Percentiles rank a stretch among this genome's conserved stretches.
These are phyloP conservation scores for Albifimbria verrucaria DNA, from an alignment of 2,329 filamentous ascomycete species.

Conservation along the genomic window DNA sequence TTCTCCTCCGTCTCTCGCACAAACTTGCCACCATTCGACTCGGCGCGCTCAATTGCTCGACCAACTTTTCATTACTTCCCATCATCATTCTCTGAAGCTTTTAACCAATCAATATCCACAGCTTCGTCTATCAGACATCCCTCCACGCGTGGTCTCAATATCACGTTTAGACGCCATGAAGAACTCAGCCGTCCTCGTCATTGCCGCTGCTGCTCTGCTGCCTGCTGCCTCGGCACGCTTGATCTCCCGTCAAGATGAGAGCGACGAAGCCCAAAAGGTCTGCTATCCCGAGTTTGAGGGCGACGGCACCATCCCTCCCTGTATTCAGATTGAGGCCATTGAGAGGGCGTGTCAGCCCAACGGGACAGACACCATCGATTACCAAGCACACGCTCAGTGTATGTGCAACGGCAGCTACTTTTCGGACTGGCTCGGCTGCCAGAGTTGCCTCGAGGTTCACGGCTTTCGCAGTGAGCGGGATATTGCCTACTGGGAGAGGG, in stretches of 20 bases:
- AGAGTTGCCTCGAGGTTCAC: conserved; percentile 37
- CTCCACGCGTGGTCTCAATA: too few species aligned
- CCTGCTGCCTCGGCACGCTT: conserved; percentile 6
- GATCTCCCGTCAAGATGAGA: neutral
- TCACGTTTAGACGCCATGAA: too few species aligned
- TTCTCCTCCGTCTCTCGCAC: too few species aligned
- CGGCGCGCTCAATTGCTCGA: too few species aligned
- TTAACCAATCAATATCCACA: too few species aligned
- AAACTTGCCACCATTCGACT: too few species aligned
- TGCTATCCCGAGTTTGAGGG: conserved; percentile 7
- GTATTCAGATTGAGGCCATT: conserved; percentile 24
- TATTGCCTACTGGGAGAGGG: conserved; percentile 26
- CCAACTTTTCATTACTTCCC: too few species aligned
- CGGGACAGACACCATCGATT: conserved; percentile 18
- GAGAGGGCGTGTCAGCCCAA: conserved; percentile 26
- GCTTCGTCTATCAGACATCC: too few species aligned
- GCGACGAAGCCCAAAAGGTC: conserved; percentile 1
- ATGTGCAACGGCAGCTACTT: conserved; percentile 43
- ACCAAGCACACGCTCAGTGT: conserved; percentile 29
- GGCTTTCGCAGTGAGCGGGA: conserved; percentile 34
- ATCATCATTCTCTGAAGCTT: too few species aligned
- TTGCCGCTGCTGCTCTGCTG: conserved; percentile 9
- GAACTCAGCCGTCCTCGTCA: neutral
- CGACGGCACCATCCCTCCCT: conserved; percentile 18
- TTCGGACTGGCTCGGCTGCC: conserved; percentile 38